Base-by-base conservation (phyloP, 306 rosid genomes). In the Crotalaria pallida region DNA sequence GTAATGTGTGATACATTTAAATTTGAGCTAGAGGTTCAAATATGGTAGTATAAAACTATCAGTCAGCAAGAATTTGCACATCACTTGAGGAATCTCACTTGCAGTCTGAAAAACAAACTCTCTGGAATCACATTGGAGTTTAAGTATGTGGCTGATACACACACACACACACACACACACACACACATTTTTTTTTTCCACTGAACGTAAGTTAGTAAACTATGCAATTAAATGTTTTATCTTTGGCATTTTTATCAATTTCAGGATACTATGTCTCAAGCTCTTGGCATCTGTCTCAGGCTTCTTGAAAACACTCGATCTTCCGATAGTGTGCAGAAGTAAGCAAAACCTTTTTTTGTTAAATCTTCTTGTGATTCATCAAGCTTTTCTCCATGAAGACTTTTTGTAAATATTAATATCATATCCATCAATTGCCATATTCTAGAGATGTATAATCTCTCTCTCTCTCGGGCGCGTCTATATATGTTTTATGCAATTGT, bases 271-370 rank as follows among this genome's bases (percentile, higher is more conserved):
- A 88, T 89, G 90, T 89, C 86, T 79, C 97, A 84, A 87, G 96
- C 97, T 78, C 96, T 93, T 76, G 92, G 86, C 50, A 93, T 93
- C 77, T 93, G 97, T 85, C 96, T 90, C 57, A 88, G 94, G 84
- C 94, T 90, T 80, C 89, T 93, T 21, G 98, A 90, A 84, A 85
- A 86, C 78, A 74, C 73, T 62, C 87, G 98, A 75, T 93, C 97
- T 75, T 83, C 94, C 69, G 98, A 93, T 49, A 93, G 98, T 45
- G 98, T 93, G 77, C 88, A 84, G 44, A 93, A 87, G 98, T 93
- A 87, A 78, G 91, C 45, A 19, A n/a, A 11, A 18, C 40, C 34
- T 13, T 24, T 27, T 1, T 73, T 41, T 69, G 33, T 5, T 2
- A 36, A 7, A 38, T 5, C 24, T 43, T 73, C 50, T 71, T 78